A percentile compares a stretch with the other conserved stretches of the same genome.
Evolutionary conservation across 2,329 filamentous ascomycete species (phyloP).

Genomic region (Phoma sp.): DNA sequence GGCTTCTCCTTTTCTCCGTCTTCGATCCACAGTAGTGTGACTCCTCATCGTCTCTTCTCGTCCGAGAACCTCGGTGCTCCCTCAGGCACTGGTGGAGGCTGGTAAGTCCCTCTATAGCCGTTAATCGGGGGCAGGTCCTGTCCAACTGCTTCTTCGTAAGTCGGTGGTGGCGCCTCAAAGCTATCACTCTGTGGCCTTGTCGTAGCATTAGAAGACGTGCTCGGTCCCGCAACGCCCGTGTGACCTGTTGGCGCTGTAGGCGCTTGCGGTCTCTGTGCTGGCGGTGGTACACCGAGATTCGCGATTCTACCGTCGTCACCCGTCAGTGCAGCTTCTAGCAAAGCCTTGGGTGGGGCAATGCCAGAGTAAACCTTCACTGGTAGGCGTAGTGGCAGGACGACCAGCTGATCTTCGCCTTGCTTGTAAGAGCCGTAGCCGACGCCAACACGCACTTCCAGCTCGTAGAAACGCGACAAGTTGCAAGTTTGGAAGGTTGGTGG

Average conservation of each 20-base stretch:
- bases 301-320: conserved; percentile 20
- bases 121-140: conserved; percentile 76
- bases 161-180: conserved; percentile 71
- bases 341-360: conserved; percentile 77
- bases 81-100: conserved; percentile 49
- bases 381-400: conserved; percentile 80
- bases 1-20: neutral
- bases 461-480: conserved; percentile 82
- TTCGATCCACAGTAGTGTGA: conserved; percentile 10
- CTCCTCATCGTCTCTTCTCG: conserved; percentile 43
- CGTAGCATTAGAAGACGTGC: conserved; percentile 17
- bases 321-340: conserved; percentile 69
- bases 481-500: conserved; percentile 87
- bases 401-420: conserved; percentile 68
- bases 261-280: conserved; percentile 27
- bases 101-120: conserved; percentile 71
- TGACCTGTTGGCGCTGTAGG: conserved; percentile 35
- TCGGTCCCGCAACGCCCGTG: conserved; percentile 17
- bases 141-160: conserved; percentile 92
- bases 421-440: conserved; percentile 72
- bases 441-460: conserved; percentile 81
- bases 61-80: conserved; percentile 45
- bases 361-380: conserved; percentile 85
- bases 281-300: conserved; percentile 21
- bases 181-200: conserved; percentile 13